phyloP scores from a whole-genome alignment of 352 stramenopile genomes.

The Globisporangium middletonii region DNA sequence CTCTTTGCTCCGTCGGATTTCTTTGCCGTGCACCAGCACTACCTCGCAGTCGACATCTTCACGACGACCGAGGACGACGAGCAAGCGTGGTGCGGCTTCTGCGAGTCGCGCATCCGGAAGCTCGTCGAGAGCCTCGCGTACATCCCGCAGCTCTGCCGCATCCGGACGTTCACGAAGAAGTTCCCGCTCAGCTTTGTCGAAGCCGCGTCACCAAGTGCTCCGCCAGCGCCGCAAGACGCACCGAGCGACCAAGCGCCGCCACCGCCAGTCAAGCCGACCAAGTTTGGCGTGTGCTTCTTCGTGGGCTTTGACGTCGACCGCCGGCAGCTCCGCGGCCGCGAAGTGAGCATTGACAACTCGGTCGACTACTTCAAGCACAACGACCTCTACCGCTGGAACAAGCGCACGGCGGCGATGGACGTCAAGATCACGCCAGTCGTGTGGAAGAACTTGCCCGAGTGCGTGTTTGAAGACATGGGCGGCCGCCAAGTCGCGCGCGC shows the following conservation, averaged over 20 bases:
- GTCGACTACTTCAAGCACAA: conserved; percentile 89
- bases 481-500: conserved; percentile 50
- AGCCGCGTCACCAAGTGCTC: conserved; percentile 13
- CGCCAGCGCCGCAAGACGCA: conserved; percentile 8
- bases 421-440: conserved; percentile 78
- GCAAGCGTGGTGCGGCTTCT: conserved; percentile 92
- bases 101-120: conserved; percentile 91
- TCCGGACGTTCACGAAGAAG: conserved; percentile 85
- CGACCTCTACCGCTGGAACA: conserved; percentile 87
- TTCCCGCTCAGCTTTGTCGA: conserved; percentile 67
- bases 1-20: conserved; percentile 85
- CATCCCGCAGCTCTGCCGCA: conserved; percentile 67
- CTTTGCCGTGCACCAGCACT: conserved; percentile 87
- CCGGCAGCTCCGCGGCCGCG: conserved; percentile 61
- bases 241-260: not conserved
- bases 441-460: conserved; percentile 83
- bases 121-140: conserved; percentile 85
- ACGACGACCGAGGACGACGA: conserved; percentile 87
- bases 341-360: conserved; percentile 82
- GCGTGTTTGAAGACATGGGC: conserved; percentile 85
- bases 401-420: conserved; percentile 81
- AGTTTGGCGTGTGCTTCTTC: conserved; percentile 81
- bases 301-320: conserved; percentile 84
- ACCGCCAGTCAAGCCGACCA: conserved; percentile 22
- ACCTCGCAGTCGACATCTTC: conserved; percentile 90